These are phyloP conservation scores for Trichophyton verrucosum DNA, from an alignment of 2,329 filamentous ascomycete genomes.

Conservation along the genomic window DNA sequence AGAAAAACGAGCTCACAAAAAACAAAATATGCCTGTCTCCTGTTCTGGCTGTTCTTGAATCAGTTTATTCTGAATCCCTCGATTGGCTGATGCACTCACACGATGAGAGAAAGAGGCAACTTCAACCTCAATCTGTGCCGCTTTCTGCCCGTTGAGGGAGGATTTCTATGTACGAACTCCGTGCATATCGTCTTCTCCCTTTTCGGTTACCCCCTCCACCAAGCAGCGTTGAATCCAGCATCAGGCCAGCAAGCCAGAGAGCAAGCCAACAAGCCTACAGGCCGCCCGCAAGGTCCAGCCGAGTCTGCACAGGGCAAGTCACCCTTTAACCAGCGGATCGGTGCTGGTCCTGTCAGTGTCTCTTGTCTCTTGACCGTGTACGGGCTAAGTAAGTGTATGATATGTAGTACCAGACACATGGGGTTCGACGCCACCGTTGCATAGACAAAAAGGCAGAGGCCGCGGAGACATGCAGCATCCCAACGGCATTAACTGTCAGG, in stretches of 20 bases:
- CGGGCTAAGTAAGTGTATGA: neutral
- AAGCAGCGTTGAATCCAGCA: neutral
- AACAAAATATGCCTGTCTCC: neutral
- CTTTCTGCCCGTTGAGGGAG: neutral
- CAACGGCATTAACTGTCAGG: neutral
- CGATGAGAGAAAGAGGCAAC: neutral
- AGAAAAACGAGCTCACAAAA: neutral
- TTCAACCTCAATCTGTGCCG: neutral
- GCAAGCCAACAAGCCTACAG: neutral
- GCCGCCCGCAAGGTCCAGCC: neutral
- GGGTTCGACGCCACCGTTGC: neutral
- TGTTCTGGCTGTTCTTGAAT: neutral
- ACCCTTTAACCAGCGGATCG: neutral
- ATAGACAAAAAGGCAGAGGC: neutral
- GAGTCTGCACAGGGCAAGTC: neutral
- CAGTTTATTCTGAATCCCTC: neutral
- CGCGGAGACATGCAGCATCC: neutral
- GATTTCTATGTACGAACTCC: neutral
- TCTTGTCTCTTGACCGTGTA: neutral
- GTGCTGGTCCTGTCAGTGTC: neutral
- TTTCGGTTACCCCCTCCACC: neutral
- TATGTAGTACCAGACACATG: slow-evolving; percentile 1
- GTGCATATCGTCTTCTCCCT: neutral
- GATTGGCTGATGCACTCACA: neutral
- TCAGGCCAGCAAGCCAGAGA: neutral